A percentile compares a stretch with the other conserved stretches of the same genome.
phyloP scores from a whole-genome alignment of 768 basidiomycete genomes.

The Sporobolomyces phaffii region DNA sequence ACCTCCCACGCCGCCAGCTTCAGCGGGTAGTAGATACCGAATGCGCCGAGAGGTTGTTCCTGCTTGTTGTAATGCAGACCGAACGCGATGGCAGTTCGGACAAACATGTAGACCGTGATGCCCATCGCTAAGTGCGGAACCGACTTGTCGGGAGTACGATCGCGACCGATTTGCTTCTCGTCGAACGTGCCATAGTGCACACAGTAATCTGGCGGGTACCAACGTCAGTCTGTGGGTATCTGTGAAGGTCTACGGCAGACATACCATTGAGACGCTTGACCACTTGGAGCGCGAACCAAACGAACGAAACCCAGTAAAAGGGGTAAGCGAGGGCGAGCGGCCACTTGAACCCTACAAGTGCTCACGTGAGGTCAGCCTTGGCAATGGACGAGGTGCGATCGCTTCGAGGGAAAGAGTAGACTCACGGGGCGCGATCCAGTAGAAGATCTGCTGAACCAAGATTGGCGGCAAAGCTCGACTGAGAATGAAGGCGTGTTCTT shows the following conservation, averaged over 20 bases:
- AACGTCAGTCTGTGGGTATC: too few species aligned
- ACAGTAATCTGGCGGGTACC: slow-evolving; percentile 18
- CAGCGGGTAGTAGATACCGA: slow-evolving; percentile 11
- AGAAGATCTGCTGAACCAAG: background rate
- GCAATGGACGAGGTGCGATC: too few species aligned
- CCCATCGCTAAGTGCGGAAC: slow-evolving; percentile 21
- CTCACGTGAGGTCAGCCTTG: too few species aligned
- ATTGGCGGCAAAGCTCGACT: slow-evolving; percentile 6
- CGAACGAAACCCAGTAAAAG: slow-evolving; percentile 13
- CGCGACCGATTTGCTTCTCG: slow-evolving; percentile 31
- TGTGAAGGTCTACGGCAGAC: too few species aligned
- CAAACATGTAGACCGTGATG: slow-evolving; percentile 27
- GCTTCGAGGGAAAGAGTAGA: background rate
- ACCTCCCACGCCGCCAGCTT: slow-evolving; percentile 18
- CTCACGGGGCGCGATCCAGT: slow-evolving; percentile 19
- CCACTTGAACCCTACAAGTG: slow-evolving; percentile 13
- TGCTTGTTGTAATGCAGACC: slow-evolving; percentile 15
- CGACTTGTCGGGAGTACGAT: slow-evolving; percentile 32
- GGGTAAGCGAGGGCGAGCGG: slow-evolving; percentile 18
- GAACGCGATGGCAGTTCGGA: slow-evolving; percentile 14
- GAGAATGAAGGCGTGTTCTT: slow-evolving; percentile 29
- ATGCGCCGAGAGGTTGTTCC: background rate
- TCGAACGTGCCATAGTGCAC: slow-evolving; percentile 27
- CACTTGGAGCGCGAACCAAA: slow-evolving; percentile 14
- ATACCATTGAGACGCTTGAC: slow-evolving; percentile 7